These are phyloP conservation scores for Ananas comosus DNA, from an alignment of 176 grass and related monocot genomes.

Conservation along the genomic window DNA sequence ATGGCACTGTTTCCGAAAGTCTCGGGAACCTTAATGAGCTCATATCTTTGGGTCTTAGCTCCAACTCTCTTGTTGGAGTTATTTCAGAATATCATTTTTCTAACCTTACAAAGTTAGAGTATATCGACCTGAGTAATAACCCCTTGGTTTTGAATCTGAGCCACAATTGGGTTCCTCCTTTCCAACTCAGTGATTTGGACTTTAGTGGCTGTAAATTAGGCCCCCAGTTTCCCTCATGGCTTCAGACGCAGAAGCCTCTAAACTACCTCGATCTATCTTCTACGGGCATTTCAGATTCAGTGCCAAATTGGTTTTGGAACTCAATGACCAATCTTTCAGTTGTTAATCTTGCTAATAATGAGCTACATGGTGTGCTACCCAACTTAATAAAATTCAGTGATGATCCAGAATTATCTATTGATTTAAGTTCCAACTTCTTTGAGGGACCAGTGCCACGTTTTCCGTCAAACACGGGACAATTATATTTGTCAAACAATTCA, in stretches of 20 bases:
- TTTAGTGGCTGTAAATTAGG: background rate
- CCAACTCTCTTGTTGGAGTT: constrained; percentile 4
- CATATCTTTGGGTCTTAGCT: background rate
- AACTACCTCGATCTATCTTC: background rate
- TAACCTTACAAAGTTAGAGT: constrained; percentile 13
- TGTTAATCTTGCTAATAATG: too few relatives aligned
- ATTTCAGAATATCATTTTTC: constrained; percentile 14
- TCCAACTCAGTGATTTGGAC: background rate
- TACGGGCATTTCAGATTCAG: background rate
- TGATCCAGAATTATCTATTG: background rate
- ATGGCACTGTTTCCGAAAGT: constrained; percentile 4
- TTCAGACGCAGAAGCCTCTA: background rate
- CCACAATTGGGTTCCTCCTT: background rate
- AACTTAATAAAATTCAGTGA: background rate
- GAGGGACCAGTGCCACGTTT: constrained; percentile 11
- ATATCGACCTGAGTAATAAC: constrained; percentile 22
- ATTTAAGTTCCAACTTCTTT: constrained; percentile 35
- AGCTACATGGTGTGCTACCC: too few relatives aligned
- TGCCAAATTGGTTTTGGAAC: background rate
- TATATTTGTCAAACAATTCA: constrained; percentile 26
- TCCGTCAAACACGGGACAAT: background rate
- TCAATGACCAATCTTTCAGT: background rate
- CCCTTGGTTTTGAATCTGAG: constrained; percentile 36
- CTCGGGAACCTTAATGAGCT: background rate
- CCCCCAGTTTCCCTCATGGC: background rate